Conservation (phyloP, 352 stramenopile genomes). For the Phytophthora litchii region DNA sequence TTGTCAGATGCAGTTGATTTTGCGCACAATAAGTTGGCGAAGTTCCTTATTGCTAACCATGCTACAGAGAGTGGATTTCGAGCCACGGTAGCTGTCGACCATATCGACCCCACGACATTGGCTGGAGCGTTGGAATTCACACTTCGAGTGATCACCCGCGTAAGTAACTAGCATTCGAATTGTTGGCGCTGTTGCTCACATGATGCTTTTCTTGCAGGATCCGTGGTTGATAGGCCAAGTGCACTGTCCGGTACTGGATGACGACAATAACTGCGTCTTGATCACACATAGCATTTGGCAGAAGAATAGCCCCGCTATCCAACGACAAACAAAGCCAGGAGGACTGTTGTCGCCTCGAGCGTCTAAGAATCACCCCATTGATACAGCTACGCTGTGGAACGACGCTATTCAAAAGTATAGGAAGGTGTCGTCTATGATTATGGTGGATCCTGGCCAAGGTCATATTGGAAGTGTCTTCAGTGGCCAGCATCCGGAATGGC, state of each 20-base stretch:
- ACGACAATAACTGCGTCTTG: conserved; percentile 63
- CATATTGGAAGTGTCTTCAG: conserved; percentile 79
- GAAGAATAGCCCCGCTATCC: conserved; percentile 33
- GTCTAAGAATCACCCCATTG: conserved; percentile 26
- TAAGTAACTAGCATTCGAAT: conserved; percentile 22
- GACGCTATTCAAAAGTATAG: conserved; percentile 77
- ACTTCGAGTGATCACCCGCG: conserved; percentile 64
- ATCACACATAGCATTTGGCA: conserved; percentile 79
- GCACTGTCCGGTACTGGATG: conserved; percentile 68
- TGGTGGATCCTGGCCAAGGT: conserved; percentile 80
- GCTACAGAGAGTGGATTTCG: conserved; percentile 70
- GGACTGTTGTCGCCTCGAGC: conserved; percentile 27
- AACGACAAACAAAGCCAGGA: conserved; percentile 11
- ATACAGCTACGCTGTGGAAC: conserved; percentile 39
- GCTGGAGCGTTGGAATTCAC: conserved; percentile 69
- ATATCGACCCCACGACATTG: conserved; percentile 67
- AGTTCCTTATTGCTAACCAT: conserved; percentile 66
- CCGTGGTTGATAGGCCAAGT: conserved; percentile 80
- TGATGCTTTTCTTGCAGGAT: conserved; percentile 36
- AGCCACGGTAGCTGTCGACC: conserved; percentile 54
- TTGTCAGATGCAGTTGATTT: conserved; percentile 81
- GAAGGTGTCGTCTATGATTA: conserved; percentile 70
- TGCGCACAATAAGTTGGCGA: conserved; percentile 75
- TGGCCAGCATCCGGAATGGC: conserved; percentile 72
- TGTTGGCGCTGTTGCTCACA: conserved; percentile 1